Evolutionary conservation across 768 basidiomycete species (phyloP).

Genomic region (Calocybe gangraenosa): DNA sequence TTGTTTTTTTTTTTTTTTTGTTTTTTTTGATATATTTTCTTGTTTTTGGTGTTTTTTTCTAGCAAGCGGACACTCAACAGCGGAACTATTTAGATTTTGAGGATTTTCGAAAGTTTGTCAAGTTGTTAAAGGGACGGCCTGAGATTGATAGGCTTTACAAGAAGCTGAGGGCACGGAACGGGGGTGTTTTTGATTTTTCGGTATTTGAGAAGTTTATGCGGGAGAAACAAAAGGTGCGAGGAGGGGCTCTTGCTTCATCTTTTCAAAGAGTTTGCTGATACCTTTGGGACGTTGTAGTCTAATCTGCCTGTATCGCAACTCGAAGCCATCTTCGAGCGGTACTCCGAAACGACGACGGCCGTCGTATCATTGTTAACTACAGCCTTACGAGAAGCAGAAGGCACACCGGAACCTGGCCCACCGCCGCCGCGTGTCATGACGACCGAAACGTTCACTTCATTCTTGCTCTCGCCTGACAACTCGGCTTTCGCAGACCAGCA

Average conservation of each 20-base stretch:
- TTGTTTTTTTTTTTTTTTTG: too few species aligned
- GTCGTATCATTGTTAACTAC: too few species aligned
- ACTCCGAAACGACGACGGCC: slow-evolving; percentile 28
- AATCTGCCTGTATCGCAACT: slow-evolving; percentile 31
- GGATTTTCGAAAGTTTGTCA: slow-evolving; percentile 84
- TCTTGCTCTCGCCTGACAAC: slow-evolving; percentile 81
- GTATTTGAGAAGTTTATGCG: slow-evolving; percentile 46
- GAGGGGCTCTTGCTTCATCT: not conserved
- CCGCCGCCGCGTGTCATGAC: slow-evolving; percentile 37
- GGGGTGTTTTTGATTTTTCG: slow-evolving; percentile 33
- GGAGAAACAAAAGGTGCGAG: slow-evolving; percentile 39
- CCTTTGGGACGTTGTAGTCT: slow-evolving; percentile 25
- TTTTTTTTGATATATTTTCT: too few species aligned
- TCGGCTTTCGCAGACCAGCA: slow-evolving; percentile 45
- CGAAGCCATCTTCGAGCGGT: slow-evolving; percentile 34
- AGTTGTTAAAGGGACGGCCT: slow-evolving; percentile 75
- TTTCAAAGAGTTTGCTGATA: not conserved
- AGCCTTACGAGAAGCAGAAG: too few species aligned
- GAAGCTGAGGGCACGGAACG: slow-evolving; percentile 28
- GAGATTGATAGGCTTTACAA: slow-evolving; percentile 72
- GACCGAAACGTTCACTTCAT: slow-evolving; percentile 67
- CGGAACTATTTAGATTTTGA: slow-evolving; percentile 69
- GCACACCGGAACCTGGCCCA: too few species aligned
- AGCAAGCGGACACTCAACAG: slow-evolving; percentile 64
- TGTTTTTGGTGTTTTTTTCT: too few species aligned